Evolutionary conservation across 2,329 filamentous ascomycete species (phyloP).

Genomic region (Myriosclerotinia duriaeana): DNA sequence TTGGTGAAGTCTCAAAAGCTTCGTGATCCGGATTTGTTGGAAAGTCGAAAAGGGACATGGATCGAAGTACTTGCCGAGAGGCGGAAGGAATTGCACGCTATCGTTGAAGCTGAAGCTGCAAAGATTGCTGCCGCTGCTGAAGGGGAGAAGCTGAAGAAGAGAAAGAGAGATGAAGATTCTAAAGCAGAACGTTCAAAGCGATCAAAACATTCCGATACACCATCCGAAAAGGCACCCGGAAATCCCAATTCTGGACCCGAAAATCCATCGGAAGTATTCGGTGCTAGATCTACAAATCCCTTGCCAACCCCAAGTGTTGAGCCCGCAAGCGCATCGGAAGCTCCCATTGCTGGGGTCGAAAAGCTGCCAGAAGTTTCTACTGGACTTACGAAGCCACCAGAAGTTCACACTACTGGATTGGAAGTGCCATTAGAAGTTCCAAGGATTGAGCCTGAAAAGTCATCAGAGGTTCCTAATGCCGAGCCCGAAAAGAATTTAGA

Average conservation of each 20-base stretch:
- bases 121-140: constrained; percentile 6
- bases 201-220: not conserved
- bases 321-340: not conserved
- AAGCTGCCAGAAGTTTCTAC: not conserved
- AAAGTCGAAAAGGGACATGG: constrained; percentile 28
- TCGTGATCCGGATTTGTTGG: constrained; percentile 30
- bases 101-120: constrained; percentile 16
- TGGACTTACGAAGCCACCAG: not conserved
- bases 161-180: constrained; percentile 5
- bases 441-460: not conserved
- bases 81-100: constrained; percentile 19
- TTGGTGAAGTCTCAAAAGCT: constrained; percentile 39
- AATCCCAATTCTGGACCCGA: too few relatives aligned
- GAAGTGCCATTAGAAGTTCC: not conserved
- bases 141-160: constrained; percentile 17
- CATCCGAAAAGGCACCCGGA: not conserved
- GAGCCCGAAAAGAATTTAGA: not conserved
- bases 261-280: not conserved
- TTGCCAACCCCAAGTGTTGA: not conserved
- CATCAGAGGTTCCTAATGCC: not conserved
- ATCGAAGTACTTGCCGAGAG: constrained; percentile 23
- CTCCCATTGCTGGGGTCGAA: not conserved
- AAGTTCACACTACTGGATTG: not conserved
- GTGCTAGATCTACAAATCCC: too few relatives aligned
- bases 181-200: constrained; percentile 5